These are phyloP conservation scores for Ceratobasidium sp. DNA, from an alignment of 1,284 basidiomycete species.

Conservation along the genomic window DNA sequence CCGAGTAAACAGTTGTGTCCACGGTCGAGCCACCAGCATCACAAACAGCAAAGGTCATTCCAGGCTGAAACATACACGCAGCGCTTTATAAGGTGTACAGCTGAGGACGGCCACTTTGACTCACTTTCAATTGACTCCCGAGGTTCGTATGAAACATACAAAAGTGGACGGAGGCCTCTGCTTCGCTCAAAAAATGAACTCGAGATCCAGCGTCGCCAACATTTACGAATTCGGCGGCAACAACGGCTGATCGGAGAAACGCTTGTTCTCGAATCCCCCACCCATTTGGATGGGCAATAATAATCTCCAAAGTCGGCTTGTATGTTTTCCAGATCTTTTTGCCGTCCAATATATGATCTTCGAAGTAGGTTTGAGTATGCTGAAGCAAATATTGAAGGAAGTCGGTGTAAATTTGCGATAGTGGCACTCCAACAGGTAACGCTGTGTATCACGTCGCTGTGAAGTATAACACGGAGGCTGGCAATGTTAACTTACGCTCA, in stretches of 20 bases:
- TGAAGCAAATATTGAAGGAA: conserved; percentile 33
- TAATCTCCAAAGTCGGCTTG: conserved; percentile 5
- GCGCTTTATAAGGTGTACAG: neutral
- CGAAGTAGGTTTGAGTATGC: conserved; percentile 37
- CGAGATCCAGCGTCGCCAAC: neutral
- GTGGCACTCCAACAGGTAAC: conserved; percentile 6
- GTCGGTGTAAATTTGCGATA: conserved; percentile 28
- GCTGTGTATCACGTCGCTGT: neutral
- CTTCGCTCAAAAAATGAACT: conserved; percentile 14
- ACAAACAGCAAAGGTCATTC: conserved; percentile 3
- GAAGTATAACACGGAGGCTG: neutral
- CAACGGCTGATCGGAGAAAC: conserved; percentile 10
- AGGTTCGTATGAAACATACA: conserved; percentile 19
- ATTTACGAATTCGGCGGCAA: neutral
- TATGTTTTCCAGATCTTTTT: conserved; percentile 19
- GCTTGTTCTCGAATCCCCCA: conserved; percentile 42
- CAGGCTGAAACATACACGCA: neutral
- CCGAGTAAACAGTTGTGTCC: conserved; percentile 21
- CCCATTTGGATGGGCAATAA: conserved; percentile 43
- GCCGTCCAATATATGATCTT: conserved; percentile 29
- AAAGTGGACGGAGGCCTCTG: conserved; percentile 18
- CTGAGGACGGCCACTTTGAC: neutral
- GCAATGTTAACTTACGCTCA: neutral
- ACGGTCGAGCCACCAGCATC: conserved; percentile 27
- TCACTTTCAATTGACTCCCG: conserved; percentile 1